Evolutionary conservation across 2,329 filamentous ascomycete species (phyloP).

Genomic region (Pseudogymnoascus sp.): DNA sequence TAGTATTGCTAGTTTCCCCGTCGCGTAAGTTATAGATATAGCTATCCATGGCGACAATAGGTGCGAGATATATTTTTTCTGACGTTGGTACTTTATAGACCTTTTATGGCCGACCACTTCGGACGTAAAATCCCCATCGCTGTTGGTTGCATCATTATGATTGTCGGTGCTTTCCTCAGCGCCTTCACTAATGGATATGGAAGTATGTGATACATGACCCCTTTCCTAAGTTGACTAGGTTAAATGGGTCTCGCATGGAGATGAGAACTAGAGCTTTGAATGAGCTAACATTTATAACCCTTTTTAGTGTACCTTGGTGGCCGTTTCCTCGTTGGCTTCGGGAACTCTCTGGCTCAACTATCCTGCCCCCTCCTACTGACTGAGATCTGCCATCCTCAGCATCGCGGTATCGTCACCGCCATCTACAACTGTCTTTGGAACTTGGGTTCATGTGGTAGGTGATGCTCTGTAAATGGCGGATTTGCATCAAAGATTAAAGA

Average conservation of each 20-base stretch:
- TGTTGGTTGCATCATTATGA: background rate
- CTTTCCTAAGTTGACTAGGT: background rate
- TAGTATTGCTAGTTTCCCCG: slow-evolving; percentile 32
- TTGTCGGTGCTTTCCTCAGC: slow-evolving; percentile 35
- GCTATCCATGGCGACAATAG: slow-evolving; percentile 14
- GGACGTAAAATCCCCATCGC: no score
- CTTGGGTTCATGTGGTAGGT: slow-evolving; percentile 40
- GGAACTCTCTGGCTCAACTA: slow-evolving; percentile 57
- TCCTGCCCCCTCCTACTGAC: slow-evolving; percentile 57
- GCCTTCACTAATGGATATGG: slow-evolving; percentile 36
- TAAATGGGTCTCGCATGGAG: no score
- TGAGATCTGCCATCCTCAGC: slow-evolving; percentile 62
- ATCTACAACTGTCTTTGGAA: slow-evolving; percentile 66
- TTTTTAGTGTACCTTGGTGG: slow-evolving; percentile 49
- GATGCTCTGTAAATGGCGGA: background rate
- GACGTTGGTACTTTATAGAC: slow-evolving; percentile 14
- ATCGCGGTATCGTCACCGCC: slow-evolving; percentile 57
- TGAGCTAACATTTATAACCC: slow-evolving; percentile 1
- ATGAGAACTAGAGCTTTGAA: background rate
- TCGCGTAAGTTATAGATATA: slow-evolving; percentile 19
- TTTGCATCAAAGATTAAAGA: background rate
- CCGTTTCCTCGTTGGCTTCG: slow-evolving; percentile 59
- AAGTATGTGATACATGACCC: slow-evolving; percentile 25
- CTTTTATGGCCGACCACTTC: slow-evolving; percentile 31
- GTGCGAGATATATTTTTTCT: slow-evolving; percentile 11